These are phyloP conservation scores for Dillenia turbinata DNA, from an alignment of 164 flowering plant species.

Conservation along the genomic window DNA sequence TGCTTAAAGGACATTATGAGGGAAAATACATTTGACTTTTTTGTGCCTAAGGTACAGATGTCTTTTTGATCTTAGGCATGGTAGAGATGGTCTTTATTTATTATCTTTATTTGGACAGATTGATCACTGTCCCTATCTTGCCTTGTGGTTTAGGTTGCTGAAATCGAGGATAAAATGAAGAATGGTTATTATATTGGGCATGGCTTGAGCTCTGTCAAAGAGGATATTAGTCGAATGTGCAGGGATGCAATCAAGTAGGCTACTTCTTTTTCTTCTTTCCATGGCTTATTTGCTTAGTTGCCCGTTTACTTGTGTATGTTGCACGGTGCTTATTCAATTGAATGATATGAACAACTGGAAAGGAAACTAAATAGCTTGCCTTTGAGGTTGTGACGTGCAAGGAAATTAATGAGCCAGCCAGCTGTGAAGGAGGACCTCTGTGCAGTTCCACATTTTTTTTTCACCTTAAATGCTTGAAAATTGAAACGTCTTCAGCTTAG, in stretches of 20 bases:
- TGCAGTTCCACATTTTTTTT: too few species aligned
- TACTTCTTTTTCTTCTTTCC: background rate
- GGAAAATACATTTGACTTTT: slow-evolving; percentile 76
- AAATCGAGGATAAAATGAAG: slow-evolving; percentile 77
- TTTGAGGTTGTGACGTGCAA: too few species aligned
- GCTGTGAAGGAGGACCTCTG: too few species aligned
- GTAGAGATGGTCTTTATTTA: background rate
- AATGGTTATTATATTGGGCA: slow-evolving; percentile 78
- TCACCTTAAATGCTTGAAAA: too few species aligned
- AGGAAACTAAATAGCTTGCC: too few species aligned
- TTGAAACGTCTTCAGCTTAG: too few species aligned
- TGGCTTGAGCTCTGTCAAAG: slow-evolving; percentile 78
- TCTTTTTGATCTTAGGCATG: background rate
- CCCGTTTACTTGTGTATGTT: too few species aligned
- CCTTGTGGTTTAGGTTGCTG: slow-evolving; percentile 58
- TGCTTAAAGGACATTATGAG: slow-evolving; percentile 80
- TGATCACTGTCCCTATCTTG: background rate
- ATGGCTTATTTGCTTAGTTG: too few species aligned
- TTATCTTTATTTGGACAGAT: background rate
- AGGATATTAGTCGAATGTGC: slow-evolving; percentile 88
- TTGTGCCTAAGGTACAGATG: slow-evolving; percentile 73
- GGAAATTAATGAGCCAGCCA: too few species aligned
- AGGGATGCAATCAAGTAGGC: slow-evolving; percentile 89
- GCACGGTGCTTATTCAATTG: too few species aligned
- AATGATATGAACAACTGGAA: too few species aligned